Conservation (phyloP, 179 eudicot species). For the Silene noctiflora region DNA sequence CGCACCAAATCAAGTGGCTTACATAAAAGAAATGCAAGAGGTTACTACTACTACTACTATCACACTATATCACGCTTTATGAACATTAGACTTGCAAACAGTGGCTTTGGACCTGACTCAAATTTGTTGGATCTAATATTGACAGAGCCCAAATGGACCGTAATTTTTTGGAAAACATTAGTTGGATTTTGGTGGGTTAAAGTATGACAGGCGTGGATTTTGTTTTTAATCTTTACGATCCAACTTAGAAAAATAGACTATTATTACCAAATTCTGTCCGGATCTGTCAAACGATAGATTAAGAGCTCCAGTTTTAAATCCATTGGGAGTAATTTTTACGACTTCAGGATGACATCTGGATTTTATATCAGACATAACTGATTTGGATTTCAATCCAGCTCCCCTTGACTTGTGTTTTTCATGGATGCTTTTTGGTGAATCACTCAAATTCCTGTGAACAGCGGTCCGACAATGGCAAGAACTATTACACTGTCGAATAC, state of each 20-base stretch:
- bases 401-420: not conserved
- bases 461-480: slow-evolving; percentile 63
- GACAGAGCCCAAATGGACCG: too few species aligned
- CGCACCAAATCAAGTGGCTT: slow-evolving; percentile 66
- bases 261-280: not conserved
- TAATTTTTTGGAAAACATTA: too few species aligned
- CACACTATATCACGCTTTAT: too few species aligned
- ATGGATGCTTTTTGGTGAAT: not conserved
- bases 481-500: slow-evolving; percentile 79
- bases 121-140: not conserved
- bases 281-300: not conserved
- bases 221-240: too few species aligned
- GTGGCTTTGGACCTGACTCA: not conserved
- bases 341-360: not conserved
- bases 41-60: slow-evolving; percentile 26
- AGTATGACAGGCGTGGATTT: too few species aligned
- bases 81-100: not conserved
- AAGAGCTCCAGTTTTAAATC: not conserved
- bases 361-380: not conserved
- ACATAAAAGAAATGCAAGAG: slow-evolving; percentile 63
- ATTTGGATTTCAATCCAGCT: not conserved
- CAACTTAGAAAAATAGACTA: too few species aligned
- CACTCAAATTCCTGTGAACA: slow-evolving; percentile 30
- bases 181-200: too few species aligned
- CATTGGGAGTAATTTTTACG: not conserved